Conservation (phyloP, 371 early-diverging fungal species). For the Mortierella sp. region DNA sequence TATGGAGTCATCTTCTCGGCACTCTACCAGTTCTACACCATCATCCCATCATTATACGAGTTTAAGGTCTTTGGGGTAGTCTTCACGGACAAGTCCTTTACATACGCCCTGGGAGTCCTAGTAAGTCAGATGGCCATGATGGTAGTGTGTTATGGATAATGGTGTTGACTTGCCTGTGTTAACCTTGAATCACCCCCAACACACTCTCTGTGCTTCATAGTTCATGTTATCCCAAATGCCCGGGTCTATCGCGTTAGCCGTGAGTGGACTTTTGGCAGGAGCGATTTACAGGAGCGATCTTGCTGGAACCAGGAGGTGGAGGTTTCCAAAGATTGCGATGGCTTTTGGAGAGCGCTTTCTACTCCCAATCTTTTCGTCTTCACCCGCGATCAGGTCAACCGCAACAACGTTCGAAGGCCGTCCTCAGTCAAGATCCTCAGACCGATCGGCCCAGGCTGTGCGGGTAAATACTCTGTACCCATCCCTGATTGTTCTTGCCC, state of each 20-base stretch:
- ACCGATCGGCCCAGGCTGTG: conserved; percentile 51
- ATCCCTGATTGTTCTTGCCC: too few species aligned
- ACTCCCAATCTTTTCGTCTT: conserved; percentile 56
- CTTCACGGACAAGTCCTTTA: conserved; percentile 70
- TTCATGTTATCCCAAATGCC: conserved; percentile 66
- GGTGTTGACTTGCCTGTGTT: neutral
- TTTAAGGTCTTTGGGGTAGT: conserved; percentile 72
- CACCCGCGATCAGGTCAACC: conserved; percentile 63
- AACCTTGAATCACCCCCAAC: neutral
- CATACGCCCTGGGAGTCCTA: conserved; percentile 70
- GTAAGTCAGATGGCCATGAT: conserved; percentile 46
- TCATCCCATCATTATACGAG: conserved; percentile 69
- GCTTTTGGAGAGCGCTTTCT: conserved; percentile 51
- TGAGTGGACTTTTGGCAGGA: conserved; percentile 71
- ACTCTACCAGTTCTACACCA: conserved; percentile 67
- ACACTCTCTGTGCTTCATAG: conserved; percentile 35
- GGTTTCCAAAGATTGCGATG: conserved; percentile 62
- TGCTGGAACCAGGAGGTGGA: conserved; percentile 70
- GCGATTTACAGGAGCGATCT: conserved; percentile 69
- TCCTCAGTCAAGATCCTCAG: conserved; percentile 39
- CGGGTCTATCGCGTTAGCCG: conserved; percentile 61
- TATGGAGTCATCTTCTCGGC: conserved; percentile 73
- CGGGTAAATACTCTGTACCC: conserved; percentile 13
- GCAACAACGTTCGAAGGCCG: conserved; percentile 59
- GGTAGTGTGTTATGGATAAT: too few species aligned